Evolutionary conservation across 345 rosid species (phyloP), one percentile per base, ranked within the genome.

Genomic region (Pistacia atlantica): DNA sequence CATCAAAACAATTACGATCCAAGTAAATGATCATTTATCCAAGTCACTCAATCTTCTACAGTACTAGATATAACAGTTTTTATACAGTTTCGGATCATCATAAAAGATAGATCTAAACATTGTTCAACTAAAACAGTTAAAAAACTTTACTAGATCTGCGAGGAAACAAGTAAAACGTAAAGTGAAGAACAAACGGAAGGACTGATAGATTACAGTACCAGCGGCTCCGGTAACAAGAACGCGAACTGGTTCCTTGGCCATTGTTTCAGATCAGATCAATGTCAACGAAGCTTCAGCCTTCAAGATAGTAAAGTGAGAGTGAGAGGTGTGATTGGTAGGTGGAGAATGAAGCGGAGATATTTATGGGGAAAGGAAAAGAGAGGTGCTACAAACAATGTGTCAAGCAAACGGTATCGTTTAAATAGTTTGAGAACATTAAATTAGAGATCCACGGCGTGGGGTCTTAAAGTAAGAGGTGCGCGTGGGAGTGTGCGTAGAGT

Each of bases 201-300:
- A n/a, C 68, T 1, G 1, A 62, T 35, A 49, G 35, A 58, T 42
- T 13, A 75, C 71, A 8, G 55, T 87, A 96, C 99, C 99, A 83
- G 99, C 99, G 78, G 99, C 99, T 4, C 98, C 99, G 60, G 98
- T 96, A 69, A 96, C 98, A 79, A 96, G 99, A 65, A 96, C 97
- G 83, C 98, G 98, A 75, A 86, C 95, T 38, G 97, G 97, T 68
- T 92, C 95, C 78, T 90, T 92, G 37, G 92, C 99, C 99, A 96
- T 93, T 81, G 86, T 71, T 76, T 78, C 35, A 69, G 83, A 81
- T 72, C 69, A 55, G 20, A 67, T 37, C 14, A 54, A 46, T 28
- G 55, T 20, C 20, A 76, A 14, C 18, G 33, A 58, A 4, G 18
- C 10, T 63, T 42, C 25, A 25, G 25, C 25, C 25, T 25, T 25